Conservation (phyloP, 345 rosid species). For the Clarkia xantiana region DNA sequence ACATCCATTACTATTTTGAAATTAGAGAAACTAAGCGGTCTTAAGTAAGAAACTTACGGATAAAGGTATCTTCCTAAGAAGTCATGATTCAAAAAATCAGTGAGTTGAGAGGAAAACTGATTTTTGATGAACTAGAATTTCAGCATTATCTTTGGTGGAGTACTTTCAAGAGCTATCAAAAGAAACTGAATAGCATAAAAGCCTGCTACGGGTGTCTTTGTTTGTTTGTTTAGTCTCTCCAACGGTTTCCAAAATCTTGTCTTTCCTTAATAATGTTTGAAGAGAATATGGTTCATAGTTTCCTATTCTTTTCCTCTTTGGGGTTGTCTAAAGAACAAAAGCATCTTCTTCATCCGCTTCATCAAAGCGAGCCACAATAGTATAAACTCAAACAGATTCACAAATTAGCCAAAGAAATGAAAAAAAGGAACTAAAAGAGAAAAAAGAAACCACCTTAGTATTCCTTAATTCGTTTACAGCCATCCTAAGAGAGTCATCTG, state of each 20-base stretch:
- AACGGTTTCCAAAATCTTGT: neutral
- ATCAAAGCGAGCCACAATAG: slow-evolving; percentile 3
- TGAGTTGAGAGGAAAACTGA: too few relatives aligned
- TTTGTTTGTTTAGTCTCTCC: neutral
- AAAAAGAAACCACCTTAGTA: slow-evolving; percentile 39
- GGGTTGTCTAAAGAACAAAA: neutral
- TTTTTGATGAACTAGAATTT: too few relatives aligned
- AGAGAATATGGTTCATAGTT: neutral
- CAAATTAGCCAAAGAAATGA: neutral
- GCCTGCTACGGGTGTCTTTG: neutral
- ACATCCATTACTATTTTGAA: too few relatives aligned
- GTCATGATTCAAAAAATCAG: too few relatives aligned
- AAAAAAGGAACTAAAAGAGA: neutral
- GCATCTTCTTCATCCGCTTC: neutral
- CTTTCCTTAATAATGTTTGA: neutral
- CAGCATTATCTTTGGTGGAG: too few relatives aligned
- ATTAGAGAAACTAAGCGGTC: too few relatives aligned
- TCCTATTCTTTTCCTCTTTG: neutral
- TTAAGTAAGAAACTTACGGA: too few relatives aligned
- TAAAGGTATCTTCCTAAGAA: too few relatives aligned
- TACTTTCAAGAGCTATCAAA: too few relatives aligned
- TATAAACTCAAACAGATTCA: neutral
- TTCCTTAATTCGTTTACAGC: slow-evolving; percentile 67
- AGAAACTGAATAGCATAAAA: neutral
- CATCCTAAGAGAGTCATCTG: slow-evolving; percentile 70